Conservation (phyloP, 768 basidiomycete genomes). For the Lentinula boryana region DNA sequence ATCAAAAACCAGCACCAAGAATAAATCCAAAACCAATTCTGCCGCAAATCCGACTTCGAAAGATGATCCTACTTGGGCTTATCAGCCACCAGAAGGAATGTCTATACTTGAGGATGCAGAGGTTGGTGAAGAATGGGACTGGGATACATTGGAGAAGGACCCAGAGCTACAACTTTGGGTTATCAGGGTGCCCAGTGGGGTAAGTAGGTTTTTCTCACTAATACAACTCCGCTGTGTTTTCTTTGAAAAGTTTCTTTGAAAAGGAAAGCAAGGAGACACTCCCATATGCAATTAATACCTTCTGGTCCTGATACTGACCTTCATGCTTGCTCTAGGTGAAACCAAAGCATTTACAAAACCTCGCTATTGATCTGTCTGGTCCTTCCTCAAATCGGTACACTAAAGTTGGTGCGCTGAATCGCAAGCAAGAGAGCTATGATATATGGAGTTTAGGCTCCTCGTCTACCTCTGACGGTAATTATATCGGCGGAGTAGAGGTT, state of each 20-base stretch:
- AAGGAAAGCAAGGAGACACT: too few species aligned
- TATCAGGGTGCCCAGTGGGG: conserved; percentile 62
- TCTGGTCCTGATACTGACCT: background rate
- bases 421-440: conserved; percentile 54
- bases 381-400: conserved; percentile 25
- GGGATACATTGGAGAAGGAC: conserved; percentile 53
- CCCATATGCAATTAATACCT: background rate
- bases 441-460: conserved; percentile 53
- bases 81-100: conserved; percentile 51
- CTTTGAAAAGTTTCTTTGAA: too few species aligned
- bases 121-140: conserved; percentile 53
- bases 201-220: conserved; percentile 25
- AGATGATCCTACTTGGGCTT: conserved; percentile 50
- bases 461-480: background rate
- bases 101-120: conserved; percentile 37
- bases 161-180: conserved; percentile 64
- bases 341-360: conserved; percentile 51
- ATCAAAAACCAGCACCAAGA: conserved; percentile 9
- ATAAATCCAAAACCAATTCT: conserved; percentile 21
- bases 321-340: conserved; percentile 43
- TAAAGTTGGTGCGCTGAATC: conserved; percentile 42
- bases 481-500: conserved; percentile 9
- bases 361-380: conserved; percentile 40
- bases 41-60: conserved; percentile 45
- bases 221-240: background rate